Percentiles rank a stretch among this genome's conserved stretches.
phyloP scores from a whole-genome alignment of 345 rosid genomes.

The Isatis tinctoria region DNA sequence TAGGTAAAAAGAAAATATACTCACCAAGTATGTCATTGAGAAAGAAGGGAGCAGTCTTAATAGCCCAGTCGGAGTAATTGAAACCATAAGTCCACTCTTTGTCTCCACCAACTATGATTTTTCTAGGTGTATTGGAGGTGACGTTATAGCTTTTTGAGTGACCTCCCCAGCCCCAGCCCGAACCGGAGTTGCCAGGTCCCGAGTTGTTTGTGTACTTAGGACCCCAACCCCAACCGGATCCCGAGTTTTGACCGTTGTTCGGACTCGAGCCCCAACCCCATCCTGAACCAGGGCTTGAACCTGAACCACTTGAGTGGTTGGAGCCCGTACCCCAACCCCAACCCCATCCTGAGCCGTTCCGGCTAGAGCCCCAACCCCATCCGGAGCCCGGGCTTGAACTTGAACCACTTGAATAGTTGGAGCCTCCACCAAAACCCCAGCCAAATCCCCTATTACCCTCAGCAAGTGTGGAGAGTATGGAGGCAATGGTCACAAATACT shows the following conservation, averaged over 20 bases:
- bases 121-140: constrained; percentile 29
- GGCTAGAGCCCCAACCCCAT: constrained; percentile 21
- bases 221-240: constrained; percentile 28
- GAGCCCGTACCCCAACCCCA: constrained; percentile 32
- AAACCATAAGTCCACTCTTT: constrained; percentile 62
- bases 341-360: constrained; percentile 12
- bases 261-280: no score
- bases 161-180: constrained; percentile 19
- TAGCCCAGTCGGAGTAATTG: constrained; percentile 61
- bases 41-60: constrained; percentile 50
- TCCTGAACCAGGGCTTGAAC: background rate
- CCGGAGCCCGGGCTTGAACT: constrained; percentile 1
- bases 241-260: no score
- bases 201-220: no score
- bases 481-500: constrained; percentile 6
- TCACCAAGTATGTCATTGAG: constrained; percentile 66
- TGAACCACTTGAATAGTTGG: constrained; percentile 31
- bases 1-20: background rate
- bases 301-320: constrained; percentile 29
- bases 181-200: constrained; percentile 4
- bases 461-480: constrained; percentile 7
- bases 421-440: constrained; percentile 30
- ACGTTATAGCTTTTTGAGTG: constrained; percentile 15
- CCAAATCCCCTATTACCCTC: constrained; percentile 28
- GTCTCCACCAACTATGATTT: constrained; percentile 60